Evolutionary conservation across 2,329 filamentous ascomycete genomes (phyloP).

Genomic region (Microdochium nivale): DNA sequence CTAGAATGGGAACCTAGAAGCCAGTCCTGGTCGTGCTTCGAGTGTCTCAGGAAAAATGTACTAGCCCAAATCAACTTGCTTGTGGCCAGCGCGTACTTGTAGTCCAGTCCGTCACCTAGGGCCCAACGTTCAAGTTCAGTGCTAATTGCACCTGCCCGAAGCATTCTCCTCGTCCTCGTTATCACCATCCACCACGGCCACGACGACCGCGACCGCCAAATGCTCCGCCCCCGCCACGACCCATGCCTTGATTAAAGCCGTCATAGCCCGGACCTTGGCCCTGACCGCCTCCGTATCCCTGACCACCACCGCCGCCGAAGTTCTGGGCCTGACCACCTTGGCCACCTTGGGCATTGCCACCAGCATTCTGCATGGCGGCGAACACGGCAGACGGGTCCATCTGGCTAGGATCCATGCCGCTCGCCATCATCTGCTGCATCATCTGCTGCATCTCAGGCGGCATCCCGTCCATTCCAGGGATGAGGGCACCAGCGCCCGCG

Average conservation of each 20-base stretch:
- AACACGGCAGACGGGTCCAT: constrained; percentile 59
- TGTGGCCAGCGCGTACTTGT: too few species aligned
- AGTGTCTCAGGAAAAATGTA: too few species aligned
- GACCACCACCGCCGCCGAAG: constrained; percentile 31
- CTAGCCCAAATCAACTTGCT: too few species aligned
- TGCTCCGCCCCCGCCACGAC: constrained; percentile 15
- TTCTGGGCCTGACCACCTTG: constrained; percentile 43
- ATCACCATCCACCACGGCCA: constrained; percentile 4
- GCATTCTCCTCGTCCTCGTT: neutral
- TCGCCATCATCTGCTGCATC: constrained; percentile 63
- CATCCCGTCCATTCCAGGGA: constrained; percentile 55
- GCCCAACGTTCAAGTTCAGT: too few species aligned
- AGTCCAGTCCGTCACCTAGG: too few species aligned
- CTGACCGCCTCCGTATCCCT: constrained; percentile 42
- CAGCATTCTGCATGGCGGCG: constrained; percentile 43
- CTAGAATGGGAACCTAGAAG: too few species aligned
- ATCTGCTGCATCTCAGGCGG: constrained; percentile 58
- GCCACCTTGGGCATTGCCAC: constrained; percentile 25
- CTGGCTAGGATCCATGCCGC: constrained; percentile 56
- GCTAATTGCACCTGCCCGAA: too few species aligned
- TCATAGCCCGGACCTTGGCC: constrained; percentile 41
- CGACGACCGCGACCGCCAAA: constrained; percentile 1
- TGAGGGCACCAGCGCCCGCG: constrained; percentile 23
- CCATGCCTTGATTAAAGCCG: constrained; percentile 22
- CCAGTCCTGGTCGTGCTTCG: too few species aligned